phyloP scores from a whole-genome alignment of 805 yeast species.

The Kodamaea kakaduensis region DNA sequence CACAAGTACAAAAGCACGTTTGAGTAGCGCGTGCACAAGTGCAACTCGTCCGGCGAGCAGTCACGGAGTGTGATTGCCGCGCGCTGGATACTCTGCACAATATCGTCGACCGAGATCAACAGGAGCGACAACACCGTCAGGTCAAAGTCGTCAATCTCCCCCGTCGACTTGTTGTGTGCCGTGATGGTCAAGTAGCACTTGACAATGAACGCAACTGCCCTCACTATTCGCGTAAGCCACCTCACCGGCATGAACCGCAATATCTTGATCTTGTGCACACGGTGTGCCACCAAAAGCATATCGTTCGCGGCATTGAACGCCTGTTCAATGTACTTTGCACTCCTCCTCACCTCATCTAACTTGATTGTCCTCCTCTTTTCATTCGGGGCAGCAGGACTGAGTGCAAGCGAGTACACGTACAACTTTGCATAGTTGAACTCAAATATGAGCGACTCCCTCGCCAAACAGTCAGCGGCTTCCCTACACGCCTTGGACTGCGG shows the following conservation, averaged over 20 bases:
- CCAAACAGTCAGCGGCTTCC: slow-evolving; percentile 45
- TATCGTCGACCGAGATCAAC: slow-evolving; percentile 67
- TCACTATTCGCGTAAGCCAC: slow-evolving; percentile 81
- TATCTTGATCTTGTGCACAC: slow-evolving; percentile 62
- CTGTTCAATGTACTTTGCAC: slow-evolving; percentile 72
- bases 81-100: slow-evolving; percentile 59
- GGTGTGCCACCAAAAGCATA: slow-evolving; percentile 62
- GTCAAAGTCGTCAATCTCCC: slow-evolving; percentile 31
- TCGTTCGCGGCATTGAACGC: slow-evolving; percentile 86
- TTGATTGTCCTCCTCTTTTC: slow-evolving; percentile 32
- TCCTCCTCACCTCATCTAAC: slow-evolving; percentile 65
- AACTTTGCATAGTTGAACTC: slow-evolving; percentile 83
- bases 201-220: slow-evolving; percentile 86
- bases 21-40: slow-evolving; percentile 75
- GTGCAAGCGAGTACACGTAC: slow-evolving; percentile 79
- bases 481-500: slow-evolving; percentile 33
- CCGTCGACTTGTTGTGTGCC: slow-evolving; percentile 30
- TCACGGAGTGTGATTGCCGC: slow-evolving; percentile 74
- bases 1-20: slow-evolving; percentile 73
- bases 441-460: slow-evolving; percentile 67
- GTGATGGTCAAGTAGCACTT: slow-evolving; percentile 74
- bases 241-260: slow-evolving; percentile 84
- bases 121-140: slow-evolving; percentile 55
- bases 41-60: slow-evolving; percentile 86
- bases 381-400: slow-evolving; percentile 37